Conservation (phyloP, 345 rosid genomes). For the Euclidium syriacum region DNA sequence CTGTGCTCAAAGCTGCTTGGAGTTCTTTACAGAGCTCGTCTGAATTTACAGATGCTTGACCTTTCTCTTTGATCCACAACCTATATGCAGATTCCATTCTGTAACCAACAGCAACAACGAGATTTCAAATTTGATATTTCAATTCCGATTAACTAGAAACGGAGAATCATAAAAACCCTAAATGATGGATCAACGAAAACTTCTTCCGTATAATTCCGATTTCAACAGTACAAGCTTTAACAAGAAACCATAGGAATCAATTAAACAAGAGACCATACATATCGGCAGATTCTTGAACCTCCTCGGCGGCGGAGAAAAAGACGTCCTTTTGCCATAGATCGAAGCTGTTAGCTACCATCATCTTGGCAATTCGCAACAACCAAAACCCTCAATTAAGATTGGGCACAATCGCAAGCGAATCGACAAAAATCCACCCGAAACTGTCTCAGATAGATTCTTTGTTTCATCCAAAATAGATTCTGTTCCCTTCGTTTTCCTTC, state of each 20-base stretch:
- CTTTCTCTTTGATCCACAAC: constrained; percentile 60
- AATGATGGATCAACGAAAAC: background rate
- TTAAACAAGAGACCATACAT: constrained; percentile 36
- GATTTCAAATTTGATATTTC: background rate
- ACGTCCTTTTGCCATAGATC: constrained; percentile 83
- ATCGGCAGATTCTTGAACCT: constrained; percentile 88
- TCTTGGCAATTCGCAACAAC: constrained; percentile 32
- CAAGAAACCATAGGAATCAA: background rate
- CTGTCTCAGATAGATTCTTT: background rate
- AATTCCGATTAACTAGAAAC: background rate
- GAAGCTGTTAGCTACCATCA: constrained; percentile 83
- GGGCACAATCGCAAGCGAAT: background rate
- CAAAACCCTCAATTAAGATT: background rate
- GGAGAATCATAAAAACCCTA: background rate
- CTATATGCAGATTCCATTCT: constrained; percentile 86
- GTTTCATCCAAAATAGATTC: background rate
- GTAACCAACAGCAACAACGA: background rate
- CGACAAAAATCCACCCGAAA: background rate
- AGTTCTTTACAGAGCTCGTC: constrained; percentile 59
- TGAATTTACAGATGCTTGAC: constrained; percentile 32
- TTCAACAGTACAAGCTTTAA: background rate
- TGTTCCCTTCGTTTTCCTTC: background rate
- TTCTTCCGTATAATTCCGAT: background rate
- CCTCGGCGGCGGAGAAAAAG: constrained; percentile 92
- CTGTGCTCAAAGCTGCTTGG: constrained; percentile 80